Evolutionary conservation across 1,139 yeast genomes (phyloP), one percentile per base, ranked within the genome.

Genomic region (Pichia inconspicua): DNA sequence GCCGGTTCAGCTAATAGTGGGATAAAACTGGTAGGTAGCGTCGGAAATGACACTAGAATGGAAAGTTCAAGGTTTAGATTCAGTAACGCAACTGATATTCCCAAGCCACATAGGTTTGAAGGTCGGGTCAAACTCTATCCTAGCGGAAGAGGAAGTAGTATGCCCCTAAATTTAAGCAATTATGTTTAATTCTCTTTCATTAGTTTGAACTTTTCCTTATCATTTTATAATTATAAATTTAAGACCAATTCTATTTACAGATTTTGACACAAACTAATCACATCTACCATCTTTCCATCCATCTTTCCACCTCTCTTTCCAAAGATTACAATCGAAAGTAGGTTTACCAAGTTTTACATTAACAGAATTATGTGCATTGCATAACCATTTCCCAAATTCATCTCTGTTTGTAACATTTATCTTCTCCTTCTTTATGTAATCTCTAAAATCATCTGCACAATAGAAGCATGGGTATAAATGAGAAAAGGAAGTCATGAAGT

Each of bases 101-200:
- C 98, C 0, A 79, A 79, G 58, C 97, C 97, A 15, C 73, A 97
- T 57, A 73, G 78, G 50, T 86, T 84, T 59, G 82, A 78, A 47
- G 84, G 80, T 12, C 75, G 73, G 47, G 75, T 75, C 49, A 89
- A 90, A 64, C 70, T 88, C 56, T 92, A 92, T 66, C 97, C 97
- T 14, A 87, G 96, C 69, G 97, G 98, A 8, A 77, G 97, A 61
- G 98, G 98, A 2, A 80, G 90, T 31, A 87, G 96, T 32, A 95
- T 92, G 39, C 97, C 97, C 1, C 70, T 92, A 57, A 82, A 88
- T 58, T 70, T 90, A 55, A 68, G 77, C 28, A 27, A 32, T 1
- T 34, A 12, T 34, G 25, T 10, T 9, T 17, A 9, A 17, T 4
- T 31, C n/a, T 5, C 2, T 11, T 42, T 31, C 12, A 3, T 9